phyloP scores from a whole-genome alignment of 495 filamentous ascomycete genomes.

The Talaromyces adpressus region DNA sequence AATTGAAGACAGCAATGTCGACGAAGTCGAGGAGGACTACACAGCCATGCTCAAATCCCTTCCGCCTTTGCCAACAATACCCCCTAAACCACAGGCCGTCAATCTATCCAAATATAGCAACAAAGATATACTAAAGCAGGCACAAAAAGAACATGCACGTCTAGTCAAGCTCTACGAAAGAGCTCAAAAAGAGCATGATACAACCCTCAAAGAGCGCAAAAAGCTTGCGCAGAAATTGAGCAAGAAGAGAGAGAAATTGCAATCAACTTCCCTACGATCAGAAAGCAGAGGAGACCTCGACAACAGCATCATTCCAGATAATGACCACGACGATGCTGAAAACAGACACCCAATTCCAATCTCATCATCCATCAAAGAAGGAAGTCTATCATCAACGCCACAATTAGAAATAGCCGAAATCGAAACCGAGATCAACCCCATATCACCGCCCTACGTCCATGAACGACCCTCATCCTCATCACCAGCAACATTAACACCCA shows the following conservation, averaged over 20 bases:
- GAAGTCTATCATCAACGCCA: neutral
- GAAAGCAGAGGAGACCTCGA: neutral
- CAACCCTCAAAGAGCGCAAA: constrained; percentile 49
- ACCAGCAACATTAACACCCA: constrained; percentile 8
- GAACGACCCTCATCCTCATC: neutral
- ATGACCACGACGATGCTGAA: neutral
- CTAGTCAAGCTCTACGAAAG: constrained; percentile 52
- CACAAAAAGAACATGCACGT: constrained; percentile 53
- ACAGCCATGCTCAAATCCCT: neutral
- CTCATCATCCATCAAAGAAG: neutral
- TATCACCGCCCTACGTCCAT: neutral
- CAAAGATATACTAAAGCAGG: constrained; percentile 56
- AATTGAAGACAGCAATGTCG: neutral
- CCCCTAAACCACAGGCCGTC: constrained; percentile 33
- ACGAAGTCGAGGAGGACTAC: neutral
- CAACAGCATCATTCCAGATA: neutral
- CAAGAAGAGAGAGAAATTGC: constrained; percentile 22
- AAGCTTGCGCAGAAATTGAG: constrained; percentile 48
- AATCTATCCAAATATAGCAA: constrained; percentile 47
- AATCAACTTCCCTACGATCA: neutral
- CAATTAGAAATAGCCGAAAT: neutral
- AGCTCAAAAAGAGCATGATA: constrained; percentile 57
- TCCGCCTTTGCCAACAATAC: constrained; percentile 28
- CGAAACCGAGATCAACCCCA: neutral
- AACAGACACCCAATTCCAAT: neutral